phyloP scores from a whole-genome alignment of 2,329 filamentous ascomycete genomes.

The Pseudogymnoascus sp. region DNA sequence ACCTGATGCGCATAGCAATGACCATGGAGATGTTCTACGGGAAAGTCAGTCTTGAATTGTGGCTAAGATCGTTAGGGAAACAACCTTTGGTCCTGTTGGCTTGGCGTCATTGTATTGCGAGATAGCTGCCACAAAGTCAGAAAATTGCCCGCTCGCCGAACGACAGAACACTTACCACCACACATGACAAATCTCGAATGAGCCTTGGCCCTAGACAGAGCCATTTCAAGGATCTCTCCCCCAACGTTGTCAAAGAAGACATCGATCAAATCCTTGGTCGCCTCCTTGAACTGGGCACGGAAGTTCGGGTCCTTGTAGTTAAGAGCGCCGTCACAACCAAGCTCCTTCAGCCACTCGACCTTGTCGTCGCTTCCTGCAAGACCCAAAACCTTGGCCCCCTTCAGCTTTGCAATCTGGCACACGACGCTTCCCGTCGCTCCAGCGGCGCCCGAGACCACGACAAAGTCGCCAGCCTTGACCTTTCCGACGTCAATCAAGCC shows the following conservation, averaged over 20 bases:
- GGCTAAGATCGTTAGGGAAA: background rate
- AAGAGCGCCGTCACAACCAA: conserved; percentile 59
- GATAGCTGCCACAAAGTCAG: conserved; percentile 35
- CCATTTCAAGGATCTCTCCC: conserved; percentile 61
- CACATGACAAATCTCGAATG: conserved; percentile 62
- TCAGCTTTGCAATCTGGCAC: conserved; percentile 69
- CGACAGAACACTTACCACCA: conserved; percentile 31
- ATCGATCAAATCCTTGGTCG: conserved; percentile 53
- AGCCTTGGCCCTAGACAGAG: conserved; percentile 53
- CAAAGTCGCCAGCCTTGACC: conserved; percentile 60
- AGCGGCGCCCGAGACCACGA: conserved; percentile 70
- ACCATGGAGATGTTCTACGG: conserved; percentile 43
- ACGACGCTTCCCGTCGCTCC: conserved; percentile 70
- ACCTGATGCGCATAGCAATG: conserved; percentile 44
- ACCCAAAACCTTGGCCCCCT: conserved; percentile 53
- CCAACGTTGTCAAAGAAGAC: conserved; percentile 69
- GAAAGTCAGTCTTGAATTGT: background rate
- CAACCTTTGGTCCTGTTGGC: conserved; percentile 45
- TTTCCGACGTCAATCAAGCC: conserved; percentile 62
- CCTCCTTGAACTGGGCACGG: conserved; percentile 48
- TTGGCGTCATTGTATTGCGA: conserved; percentile 56
- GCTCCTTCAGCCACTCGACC: conserved; percentile 55
- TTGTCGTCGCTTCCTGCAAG: conserved; percentile 61
- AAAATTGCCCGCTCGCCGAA: background rate
- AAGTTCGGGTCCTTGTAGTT: conserved; percentile 63